Conservation (phyloP, 306 rosid species). For the Prunus mume region DNA sequence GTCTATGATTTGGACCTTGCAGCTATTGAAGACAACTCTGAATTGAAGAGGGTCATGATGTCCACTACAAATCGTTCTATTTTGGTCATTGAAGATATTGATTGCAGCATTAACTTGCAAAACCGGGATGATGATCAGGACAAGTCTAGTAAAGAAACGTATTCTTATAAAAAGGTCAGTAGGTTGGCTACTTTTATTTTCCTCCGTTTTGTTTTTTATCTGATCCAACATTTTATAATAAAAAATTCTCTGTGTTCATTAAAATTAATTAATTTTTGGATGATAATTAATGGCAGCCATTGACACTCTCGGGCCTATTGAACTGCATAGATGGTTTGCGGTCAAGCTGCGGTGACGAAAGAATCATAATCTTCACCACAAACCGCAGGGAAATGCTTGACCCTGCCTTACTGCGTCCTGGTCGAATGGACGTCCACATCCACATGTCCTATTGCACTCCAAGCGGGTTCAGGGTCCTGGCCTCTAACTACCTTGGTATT, state of each 20-base stretch:
- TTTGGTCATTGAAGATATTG: constrained; percentile 46
- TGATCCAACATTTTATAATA: neutral
- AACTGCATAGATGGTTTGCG: constrained; percentile 50
- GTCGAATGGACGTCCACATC: constrained; percentile 63
- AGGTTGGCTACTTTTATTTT: too few species aligned
- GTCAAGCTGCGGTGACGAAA: constrained; percentile 56
- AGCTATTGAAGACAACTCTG: constrained; percentile 13
- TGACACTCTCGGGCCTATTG: constrained; percentile 39
- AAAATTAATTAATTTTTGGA: neutral
- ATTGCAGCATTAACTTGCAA: constrained; percentile 19
- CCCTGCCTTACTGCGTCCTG: constrained; percentile 40
- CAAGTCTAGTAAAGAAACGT: neutral
- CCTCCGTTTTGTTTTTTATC: neutral
- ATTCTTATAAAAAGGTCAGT: neutral
- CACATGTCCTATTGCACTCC: constrained; percentile 41
- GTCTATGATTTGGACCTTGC: constrained; percentile 39
- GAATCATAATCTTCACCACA: constrained; percentile 51
- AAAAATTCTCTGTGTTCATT: constrained; percentile 34
- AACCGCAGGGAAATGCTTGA: constrained; percentile 48
- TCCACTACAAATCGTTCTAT: constrained; percentile 38
- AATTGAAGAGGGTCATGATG: constrained; percentile 26
- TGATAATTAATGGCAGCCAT: constrained; percentile 1
- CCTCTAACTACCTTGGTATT: constrained; percentile 35
- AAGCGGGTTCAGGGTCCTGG: constrained; percentile 36
- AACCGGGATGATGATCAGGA: constrained; percentile 3